phyloP scores from a whole-genome alignment of 2,329 filamentous ascomycete genomes.

The Pseudogymnoascus sp. region DNA sequence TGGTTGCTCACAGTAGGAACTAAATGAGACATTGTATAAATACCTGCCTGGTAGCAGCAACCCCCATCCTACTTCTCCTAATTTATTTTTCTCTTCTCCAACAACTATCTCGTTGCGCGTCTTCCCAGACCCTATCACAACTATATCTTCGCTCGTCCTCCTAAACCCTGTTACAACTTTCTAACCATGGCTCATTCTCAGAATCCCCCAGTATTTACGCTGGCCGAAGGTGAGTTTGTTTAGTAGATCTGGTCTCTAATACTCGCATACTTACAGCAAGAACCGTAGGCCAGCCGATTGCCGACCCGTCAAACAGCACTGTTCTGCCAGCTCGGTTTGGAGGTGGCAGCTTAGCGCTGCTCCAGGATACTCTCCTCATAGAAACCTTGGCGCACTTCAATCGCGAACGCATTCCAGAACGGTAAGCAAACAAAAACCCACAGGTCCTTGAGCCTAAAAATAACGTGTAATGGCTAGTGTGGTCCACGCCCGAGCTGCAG shows the following conservation, averaged over 20 bases:
- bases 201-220: background rate
- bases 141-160: too few species aligned
- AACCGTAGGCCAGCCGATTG: background rate
- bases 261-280: background rate
- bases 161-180: background rate
- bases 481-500: constrained; percentile 51
- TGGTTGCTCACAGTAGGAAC: background rate
- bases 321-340: constrained; percentile 1
- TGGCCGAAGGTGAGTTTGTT: background rate
- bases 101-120: background rate
- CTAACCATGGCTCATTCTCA: background rate
- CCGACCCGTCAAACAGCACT: background rate
- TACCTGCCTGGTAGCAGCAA: background rate
- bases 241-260: background rate
- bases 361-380: constrained; percentile 1
- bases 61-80: background rate
- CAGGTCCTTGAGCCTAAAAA: background rate
- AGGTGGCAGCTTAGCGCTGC: constrained; percentile 1
- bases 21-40: background rate
- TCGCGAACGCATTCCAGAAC: constrained; percentile 11
- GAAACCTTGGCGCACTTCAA: background rate
- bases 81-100: background rate
- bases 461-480: constrained; percentile 26
- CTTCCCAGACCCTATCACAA: too few species aligned
- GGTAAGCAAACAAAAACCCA: background rate